phyloP scores from a whole-genome alignment of 73 alveolate species.

The Uronychia binucleata region DNA sequence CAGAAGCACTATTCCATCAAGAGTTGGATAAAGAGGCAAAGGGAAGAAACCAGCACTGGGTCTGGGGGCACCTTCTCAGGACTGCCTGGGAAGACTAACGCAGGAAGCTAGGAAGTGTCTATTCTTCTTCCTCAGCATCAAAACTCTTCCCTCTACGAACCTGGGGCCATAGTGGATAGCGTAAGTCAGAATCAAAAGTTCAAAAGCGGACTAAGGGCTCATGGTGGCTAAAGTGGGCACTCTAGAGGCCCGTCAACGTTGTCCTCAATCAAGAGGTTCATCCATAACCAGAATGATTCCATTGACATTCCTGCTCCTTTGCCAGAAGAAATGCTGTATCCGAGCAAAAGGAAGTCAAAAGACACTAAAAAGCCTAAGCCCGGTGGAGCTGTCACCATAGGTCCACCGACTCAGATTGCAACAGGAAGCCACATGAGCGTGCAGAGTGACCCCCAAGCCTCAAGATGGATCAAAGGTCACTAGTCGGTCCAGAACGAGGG shows the following conservation, averaged over 20 bases:
- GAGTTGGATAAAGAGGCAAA: neutral
- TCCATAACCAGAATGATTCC: neutral
- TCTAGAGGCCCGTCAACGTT: neutral
- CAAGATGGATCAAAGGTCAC: neutral
- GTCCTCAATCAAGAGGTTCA: neutral
- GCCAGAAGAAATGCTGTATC: neutral
- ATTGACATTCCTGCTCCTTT: neutral
- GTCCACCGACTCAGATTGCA: too few species aligned
- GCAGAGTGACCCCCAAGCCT: neutral
- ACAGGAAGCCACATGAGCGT: neutral
- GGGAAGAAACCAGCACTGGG: too few species aligned
- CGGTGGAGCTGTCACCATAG: too few species aligned
- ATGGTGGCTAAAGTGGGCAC: neutral
- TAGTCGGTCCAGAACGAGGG: neutral
- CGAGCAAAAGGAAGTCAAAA: neutral
- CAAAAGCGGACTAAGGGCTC: neutral
- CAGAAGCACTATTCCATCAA: neutral
- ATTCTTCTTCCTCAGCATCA: neutral
- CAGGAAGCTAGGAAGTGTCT: neutral
- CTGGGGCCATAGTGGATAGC: neutral
- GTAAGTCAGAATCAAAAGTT: neutral
- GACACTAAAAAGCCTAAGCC: neutral
- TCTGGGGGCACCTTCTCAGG: too few species aligned
- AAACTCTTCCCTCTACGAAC: neutral
- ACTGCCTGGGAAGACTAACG: neutral